These are phyloP conservation scores for Umbilicaria muhlenbergii DNA, from an alignment of 495 filamentous ascomycete species.

Conservation along the genomic window DNA sequence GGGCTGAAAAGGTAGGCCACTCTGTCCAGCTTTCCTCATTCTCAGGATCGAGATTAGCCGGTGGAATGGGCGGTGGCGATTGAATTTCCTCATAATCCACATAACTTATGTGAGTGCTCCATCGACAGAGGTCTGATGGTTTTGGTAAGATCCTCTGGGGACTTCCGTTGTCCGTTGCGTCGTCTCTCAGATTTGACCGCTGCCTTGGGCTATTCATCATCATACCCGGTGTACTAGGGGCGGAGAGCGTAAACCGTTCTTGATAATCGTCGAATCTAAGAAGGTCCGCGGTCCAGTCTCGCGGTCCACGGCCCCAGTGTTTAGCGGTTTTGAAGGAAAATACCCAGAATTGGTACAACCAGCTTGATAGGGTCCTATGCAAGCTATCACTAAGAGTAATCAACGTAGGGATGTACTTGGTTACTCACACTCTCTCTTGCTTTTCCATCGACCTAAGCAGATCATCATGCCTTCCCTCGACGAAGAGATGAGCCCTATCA, in stretches of 20 bases:
- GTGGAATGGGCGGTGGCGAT: constrained; percentile 3
- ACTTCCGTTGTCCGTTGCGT: neutral
- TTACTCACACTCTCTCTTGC: constrained; percentile 14
- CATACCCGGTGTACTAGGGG: neutral
- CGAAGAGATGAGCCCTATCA: constrained; percentile 19
- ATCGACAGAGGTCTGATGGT: constrained; percentile 15
- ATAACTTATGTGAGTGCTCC: constrained; percentile 14
- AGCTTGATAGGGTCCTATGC: constrained; percentile 12
- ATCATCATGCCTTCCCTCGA: constrained; percentile 16
- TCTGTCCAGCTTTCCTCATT: constrained; percentile 16
- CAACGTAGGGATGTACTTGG: neutral
- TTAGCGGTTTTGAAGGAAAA: constrained; percentile 27
- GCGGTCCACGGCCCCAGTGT: constrained; percentile 26
- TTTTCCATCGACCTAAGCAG: constrained; percentile 14
- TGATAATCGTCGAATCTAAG: constrained; percentile 11
- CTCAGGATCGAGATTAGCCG: constrained; percentile 3
- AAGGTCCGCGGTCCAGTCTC: constrained; percentile 16
- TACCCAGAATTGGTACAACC: constrained; percentile 28
- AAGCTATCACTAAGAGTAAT: neutral
- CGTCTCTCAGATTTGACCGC: neutral
- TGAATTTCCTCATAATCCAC: neutral
- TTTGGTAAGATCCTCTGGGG: neutral
- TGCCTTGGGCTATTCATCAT: constrained; percentile 1
- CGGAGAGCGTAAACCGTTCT: neutral
- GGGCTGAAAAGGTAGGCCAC: constrained; percentile 10